These are phyloP conservation scores for Cynanchum wilfordii DNA, from an alignment of 257 asterid species.

Conservation along the genomic window DNA sequence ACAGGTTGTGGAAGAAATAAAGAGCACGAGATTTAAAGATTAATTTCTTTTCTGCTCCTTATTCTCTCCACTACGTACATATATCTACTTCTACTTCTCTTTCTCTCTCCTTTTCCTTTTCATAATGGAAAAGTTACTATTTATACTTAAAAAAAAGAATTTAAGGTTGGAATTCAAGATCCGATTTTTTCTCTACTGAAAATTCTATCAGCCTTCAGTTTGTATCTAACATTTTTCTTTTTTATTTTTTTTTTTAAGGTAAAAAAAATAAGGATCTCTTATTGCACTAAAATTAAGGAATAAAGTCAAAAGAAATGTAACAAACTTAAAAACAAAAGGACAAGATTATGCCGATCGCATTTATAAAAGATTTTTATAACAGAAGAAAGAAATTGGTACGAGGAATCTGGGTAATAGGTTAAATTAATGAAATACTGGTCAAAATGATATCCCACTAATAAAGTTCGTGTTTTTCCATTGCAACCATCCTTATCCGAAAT, in stretches of 20 bases:
- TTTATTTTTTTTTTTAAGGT: too few species aligned
- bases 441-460: too few species aligned
- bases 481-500: too few species aligned
- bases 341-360: too few species aligned
- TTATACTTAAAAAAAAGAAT: not conserved
- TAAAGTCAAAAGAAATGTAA: too few species aligned
- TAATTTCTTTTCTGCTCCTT: not conserved
- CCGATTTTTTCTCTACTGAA: not conserved
- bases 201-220: not conserved
- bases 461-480: too few species aligned
- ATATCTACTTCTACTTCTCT: not conserved
- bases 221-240: not conserved
- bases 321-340: too few species aligned
- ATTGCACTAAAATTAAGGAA: not conserved
- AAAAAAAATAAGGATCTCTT: not conserved
- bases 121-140: not conserved
- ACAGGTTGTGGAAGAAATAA: slow-evolving; percentile 5
- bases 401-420: not conserved
- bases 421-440: too few species aligned
- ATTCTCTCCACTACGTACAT: slow-evolving; percentile 6
- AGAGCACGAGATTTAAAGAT: not conserved
- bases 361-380: too few species aligned
- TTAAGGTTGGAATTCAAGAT: not conserved
- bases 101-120: too few species aligned
- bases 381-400: not conserved